Evolutionary conservation across 495 filamentous ascomycete genomes (phyloP).

Genomic region (Cryomyces minteri): DNA sequence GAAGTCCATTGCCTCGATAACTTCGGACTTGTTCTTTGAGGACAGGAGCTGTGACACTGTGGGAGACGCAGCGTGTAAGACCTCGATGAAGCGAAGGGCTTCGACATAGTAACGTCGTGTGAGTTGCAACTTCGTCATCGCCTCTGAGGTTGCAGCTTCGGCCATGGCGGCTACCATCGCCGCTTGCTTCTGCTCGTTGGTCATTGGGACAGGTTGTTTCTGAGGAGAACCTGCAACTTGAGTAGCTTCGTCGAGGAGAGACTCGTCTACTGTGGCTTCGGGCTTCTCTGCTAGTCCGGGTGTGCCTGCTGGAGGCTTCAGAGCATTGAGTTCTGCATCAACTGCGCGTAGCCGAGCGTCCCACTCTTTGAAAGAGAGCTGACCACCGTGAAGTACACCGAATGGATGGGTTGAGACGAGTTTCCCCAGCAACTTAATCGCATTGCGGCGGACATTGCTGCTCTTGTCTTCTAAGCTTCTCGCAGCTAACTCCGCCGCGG

Average conservation of each 20-base stretch:
- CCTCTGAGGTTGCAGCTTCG: slow-evolving; percentile 54
- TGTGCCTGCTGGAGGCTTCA: slow-evolving; percentile 43
- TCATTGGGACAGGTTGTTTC: slow-evolving; percentile 41
- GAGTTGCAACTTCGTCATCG: slow-evolving; percentile 66
- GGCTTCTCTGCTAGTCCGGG: slow-evolving; percentile 52
- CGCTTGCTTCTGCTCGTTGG: slow-evolving; percentile 37
- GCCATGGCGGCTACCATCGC: slow-evolving; percentile 52
- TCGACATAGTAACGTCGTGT: slow-evolving; percentile 82
- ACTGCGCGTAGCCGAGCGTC: slow-evolving; percentile 56
- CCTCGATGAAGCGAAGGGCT: slow-evolving; percentile 84
- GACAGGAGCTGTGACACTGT: slow-evolving; percentile 72
- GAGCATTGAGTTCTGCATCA: slow-evolving; percentile 58
- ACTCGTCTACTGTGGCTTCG: slow-evolving; percentile 46
- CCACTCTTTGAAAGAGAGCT: slow-evolving; percentile 74
- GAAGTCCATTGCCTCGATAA: slow-evolving; percentile 98
- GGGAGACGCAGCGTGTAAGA: slow-evolving; percentile 63
- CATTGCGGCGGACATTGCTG: slow-evolving; percentile 88
- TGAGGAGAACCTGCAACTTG: slow-evolving; percentile 47
- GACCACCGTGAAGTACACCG: slow-evolving; percentile 75
- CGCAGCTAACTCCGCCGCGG: slow-evolving; percentile 65
- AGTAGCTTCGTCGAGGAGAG: slow-evolving; percentile 78
- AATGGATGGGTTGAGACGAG: slow-evolving; percentile 90
- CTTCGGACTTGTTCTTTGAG: slow-evolving; percentile 91
- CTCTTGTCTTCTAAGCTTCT: slow-evolving; percentile 93
- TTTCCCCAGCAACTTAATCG: slow-evolving; percentile 76